A percentile compares a stretch with the other conserved stretches of the same genome.
These are phyloP conservation scores for Micractinium conductrix DNA, from an alignment of 139 green algal species.

Conservation along the genomic window DNA sequence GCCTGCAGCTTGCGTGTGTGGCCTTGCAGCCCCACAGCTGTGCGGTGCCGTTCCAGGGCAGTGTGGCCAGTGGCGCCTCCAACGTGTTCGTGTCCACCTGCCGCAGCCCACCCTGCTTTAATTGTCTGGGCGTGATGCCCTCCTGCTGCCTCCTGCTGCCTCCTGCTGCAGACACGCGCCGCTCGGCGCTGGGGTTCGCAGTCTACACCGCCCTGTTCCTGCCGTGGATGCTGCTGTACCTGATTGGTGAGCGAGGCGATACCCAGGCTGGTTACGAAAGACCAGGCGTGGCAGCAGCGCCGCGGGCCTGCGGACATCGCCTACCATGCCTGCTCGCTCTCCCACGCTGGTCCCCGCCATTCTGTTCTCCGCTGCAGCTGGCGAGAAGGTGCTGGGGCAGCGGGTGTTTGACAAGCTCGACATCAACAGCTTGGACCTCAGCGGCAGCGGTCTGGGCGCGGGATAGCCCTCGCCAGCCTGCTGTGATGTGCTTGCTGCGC, in stretches of 20 bases:
- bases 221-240: slow-evolving; percentile 68
- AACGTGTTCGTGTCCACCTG: no score
- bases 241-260: slow-evolving; percentile 38
- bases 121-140: neutral
- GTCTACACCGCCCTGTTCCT: slow-evolving; percentile 50
- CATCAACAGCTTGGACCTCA: slow-evolving; percentile 20
- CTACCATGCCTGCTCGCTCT: neutral
- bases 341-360: no score
- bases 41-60: neutral
- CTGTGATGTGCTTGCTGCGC: no score
- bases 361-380: neutral
- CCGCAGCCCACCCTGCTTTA: neutral
- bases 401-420: slow-evolving; percentile 2
- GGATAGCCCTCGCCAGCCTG: no score
- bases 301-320: neutral
- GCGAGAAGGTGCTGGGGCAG: slow-evolving; percentile 16
- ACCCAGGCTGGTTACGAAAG: neutral
- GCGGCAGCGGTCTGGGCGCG: neutral
- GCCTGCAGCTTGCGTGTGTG: no score
- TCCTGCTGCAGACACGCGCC: slow-evolving; percentile 55
- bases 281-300: neutral
- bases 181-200: slow-evolving; percentile 50
- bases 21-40: neutral
- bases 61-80: no score
- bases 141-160: neutral